Evolutionary conservation across 192 early-diverging fungal genomes (phyloP).

Genomic region (Thamnidium elegans): DNA sequence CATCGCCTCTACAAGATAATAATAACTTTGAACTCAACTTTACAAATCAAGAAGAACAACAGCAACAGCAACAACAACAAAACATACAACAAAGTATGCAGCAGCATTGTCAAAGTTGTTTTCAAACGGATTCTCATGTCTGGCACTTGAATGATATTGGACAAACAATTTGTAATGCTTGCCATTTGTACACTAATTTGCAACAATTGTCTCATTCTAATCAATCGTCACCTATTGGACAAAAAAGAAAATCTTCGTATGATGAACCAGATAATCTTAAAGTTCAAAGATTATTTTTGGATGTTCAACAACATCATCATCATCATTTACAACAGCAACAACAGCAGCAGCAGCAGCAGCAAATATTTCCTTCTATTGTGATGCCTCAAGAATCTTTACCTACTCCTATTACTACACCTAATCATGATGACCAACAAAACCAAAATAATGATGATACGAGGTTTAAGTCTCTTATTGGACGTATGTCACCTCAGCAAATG

Average conservation of each 20-base stretch:
- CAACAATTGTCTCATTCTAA: constrained; percentile 52
- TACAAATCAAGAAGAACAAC: not conserved
- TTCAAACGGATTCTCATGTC: constrained; percentile 70
- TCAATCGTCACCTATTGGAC: constrained; percentile 6
- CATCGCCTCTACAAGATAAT: not conserved
- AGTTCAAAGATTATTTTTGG: too few relatives aligned
- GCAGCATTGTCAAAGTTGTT: constrained; percentile 61
- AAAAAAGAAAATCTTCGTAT: constrained; percentile 5
- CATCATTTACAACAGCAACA: not conserved
- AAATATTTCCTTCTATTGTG: not conserved
- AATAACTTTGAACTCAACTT: constrained; percentile 12
- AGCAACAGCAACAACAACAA: constrained; percentile 1
- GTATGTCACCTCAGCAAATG: constrained; percentile 52
- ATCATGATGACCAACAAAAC: not conserved
- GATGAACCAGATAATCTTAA: constrained; percentile 1
- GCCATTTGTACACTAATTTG: constrained; percentile 88
- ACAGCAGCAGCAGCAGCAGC: not conserved
- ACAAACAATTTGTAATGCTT: constrained; percentile 78
- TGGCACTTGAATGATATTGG: constrained; percentile 76
- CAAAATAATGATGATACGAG: constrained; percentile 28
- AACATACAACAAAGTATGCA: not conserved
- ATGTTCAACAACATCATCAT: not conserved
- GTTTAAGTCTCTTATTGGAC: constrained; percentile 25
- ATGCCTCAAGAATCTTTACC: constrained; percentile 1
- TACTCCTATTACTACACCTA: not conserved